These are phyloP conservation scores for Thermothelomyces thermophilus DNA, from an alignment of 2,329 filamentous ascomycete genomes.

Conservation along the genomic window DNA sequence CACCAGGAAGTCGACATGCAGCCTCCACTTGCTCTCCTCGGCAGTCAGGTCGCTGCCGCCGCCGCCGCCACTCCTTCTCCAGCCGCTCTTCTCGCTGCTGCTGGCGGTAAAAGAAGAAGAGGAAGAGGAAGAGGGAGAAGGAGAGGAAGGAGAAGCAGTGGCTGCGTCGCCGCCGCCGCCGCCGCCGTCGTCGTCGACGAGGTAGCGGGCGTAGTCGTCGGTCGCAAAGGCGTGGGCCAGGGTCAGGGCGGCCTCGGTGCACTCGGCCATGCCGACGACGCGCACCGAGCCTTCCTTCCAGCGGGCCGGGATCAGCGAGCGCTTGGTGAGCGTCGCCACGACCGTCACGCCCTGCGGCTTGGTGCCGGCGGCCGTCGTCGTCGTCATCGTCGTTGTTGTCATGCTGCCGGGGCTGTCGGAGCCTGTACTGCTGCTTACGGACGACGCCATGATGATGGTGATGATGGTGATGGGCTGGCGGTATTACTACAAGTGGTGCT, in stretches of 20 bases:
- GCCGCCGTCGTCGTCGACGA: slow-evolving; percentile 56
- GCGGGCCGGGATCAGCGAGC: slow-evolving; percentile 45
- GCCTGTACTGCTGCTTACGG: slow-evolving; percentile 26
- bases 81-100: background rate
- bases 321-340: slow-evolving; percentile 27
- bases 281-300: slow-evolving; percentile 54
- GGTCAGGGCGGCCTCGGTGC: slow-evolving; percentile 62
- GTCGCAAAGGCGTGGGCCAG: slow-evolving; percentile 72
- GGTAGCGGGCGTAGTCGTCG: slow-evolving; percentile 68
- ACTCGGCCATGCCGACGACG: slow-evolving; percentile 57
- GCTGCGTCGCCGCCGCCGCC: background rate
- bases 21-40: slow-evolving; percentile 63
- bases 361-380: slow-evolving; percentile 10
- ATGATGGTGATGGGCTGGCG: slow-evolving; percentile 29
- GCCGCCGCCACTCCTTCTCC: background rate
- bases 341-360: slow-evolving; percentile 23
- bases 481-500: background rate
- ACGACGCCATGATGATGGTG: slow-evolving; percentile 45
- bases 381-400: no score
- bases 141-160: background rate
- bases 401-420: slow-evolving; percentile 17
- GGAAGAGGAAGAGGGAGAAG: background rate
- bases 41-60: slow-evolving; percentile 38
- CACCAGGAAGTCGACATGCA: slow-evolving; percentile 71
- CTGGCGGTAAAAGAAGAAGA: slow-evolving; percentile 24